phyloP scores from a whole-genome alignment of 2,329 filamentous ascomycete genomes.

The Lachnellula cervina region DNA sequence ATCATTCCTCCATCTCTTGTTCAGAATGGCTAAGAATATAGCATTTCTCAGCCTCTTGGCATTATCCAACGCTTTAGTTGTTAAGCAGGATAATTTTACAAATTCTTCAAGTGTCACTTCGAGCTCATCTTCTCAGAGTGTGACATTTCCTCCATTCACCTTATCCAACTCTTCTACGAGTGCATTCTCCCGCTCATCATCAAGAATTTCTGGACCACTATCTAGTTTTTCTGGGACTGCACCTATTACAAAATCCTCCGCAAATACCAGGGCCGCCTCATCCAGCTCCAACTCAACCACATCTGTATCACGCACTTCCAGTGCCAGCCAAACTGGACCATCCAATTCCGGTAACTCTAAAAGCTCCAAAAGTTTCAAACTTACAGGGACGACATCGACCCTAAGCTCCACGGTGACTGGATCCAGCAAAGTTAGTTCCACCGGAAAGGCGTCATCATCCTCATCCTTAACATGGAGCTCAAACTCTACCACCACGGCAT shows the following conservation, averaged over 20 bases:
- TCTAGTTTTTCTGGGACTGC: background rate
- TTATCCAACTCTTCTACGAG: background rate
- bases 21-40: background rate
- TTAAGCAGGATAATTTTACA: background rate
- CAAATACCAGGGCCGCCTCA: background rate
- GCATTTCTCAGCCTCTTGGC: background rate
- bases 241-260: background rate
- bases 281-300: background rate
- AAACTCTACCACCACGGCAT: background rate
- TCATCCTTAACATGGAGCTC: background rate
- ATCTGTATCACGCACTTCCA: background rate
- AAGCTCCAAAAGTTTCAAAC: background rate
- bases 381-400: background rate
- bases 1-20: background rate
- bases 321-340: background rate
- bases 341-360: background rate
- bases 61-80: background rate
- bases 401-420: no score
- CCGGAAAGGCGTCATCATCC: background rate
- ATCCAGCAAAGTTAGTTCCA: no score
- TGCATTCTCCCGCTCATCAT: background rate
- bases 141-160: background rate
- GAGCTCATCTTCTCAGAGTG: background rate
- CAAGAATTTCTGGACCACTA: background rate
- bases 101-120: background rate